Conservation (phyloP, 2,329 filamentous ascomycete genomes). For the Xylariales sp. region DNA sequence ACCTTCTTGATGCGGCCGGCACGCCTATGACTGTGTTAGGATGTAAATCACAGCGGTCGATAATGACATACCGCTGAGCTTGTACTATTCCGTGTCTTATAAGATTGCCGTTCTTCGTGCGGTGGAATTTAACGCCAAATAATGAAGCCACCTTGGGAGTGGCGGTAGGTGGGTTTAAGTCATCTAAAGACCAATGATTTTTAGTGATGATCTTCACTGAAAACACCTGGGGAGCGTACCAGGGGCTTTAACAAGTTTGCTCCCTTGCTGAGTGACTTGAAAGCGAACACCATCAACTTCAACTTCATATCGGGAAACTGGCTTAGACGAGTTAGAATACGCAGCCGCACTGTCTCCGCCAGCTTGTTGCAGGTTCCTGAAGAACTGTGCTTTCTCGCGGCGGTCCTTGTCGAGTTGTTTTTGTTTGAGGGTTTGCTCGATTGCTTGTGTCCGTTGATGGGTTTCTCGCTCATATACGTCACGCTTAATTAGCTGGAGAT, state of each 20-base stretch:
- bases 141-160: conserved; percentile 81
- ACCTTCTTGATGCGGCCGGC: conserved; percentile 72
- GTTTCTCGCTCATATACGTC: conserved; percentile 80
- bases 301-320: conserved; percentile 68
- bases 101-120: conserved; percentile 89
- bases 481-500: conserved; percentile 85
- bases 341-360: conserved; percentile 41
- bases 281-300: conserved; percentile 79
- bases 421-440: conserved; percentile 74
- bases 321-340: conserved; percentile 48
- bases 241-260: conserved; percentile 80
- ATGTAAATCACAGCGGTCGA: conserved; percentile 40
- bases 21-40: conserved; percentile 60
- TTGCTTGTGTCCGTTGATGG: conserved; percentile 74
- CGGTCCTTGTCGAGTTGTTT: conserved; percentile 65
- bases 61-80: conserved; percentile 75
- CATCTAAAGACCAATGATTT: conserved; percentile 56
- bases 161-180: conserved; percentile 68
- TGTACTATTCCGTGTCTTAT: conserved; percentile 81
- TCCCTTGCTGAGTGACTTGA: conserved; percentile 78
- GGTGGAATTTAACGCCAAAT: conserved; percentile 83
- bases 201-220: conserved; percentile 36
- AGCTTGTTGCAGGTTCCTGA: conserved; percentile 57
- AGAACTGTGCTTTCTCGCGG: conserved; percentile 68
- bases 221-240: conserved; percentile 64